These are phyloP conservation scores for Tripterygium wilfordii DNA, from an alignment of 177 flowering plant species.

Conservation along the genomic window DNA sequence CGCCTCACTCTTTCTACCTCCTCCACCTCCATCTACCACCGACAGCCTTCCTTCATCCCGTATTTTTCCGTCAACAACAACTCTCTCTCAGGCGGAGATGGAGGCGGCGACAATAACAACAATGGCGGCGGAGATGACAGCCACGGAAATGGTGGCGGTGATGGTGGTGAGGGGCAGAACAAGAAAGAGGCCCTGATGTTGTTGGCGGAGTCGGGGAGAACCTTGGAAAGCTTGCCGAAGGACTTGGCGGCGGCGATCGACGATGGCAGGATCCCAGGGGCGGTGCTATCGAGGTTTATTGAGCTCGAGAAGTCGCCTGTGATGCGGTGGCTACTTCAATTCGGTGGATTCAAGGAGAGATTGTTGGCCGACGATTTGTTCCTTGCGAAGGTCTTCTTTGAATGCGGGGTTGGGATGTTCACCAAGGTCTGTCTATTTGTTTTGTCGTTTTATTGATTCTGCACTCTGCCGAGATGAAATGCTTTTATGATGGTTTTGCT, in stretches of 20 bases:
- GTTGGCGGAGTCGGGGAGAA: slow-evolving; percentile 46
- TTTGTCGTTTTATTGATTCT: neutral
- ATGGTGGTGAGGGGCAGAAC: slow-evolving; percentile 29
- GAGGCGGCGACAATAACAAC: slow-evolving; percentile 16
- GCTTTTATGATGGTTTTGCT: too few relatives aligned
- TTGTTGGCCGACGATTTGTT: slow-evolving; percentile 71
- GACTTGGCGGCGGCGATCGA: slow-evolving; percentile 59
- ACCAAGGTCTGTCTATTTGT: slow-evolving; percentile 41
- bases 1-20: slow-evolving; percentile 12
- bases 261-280: slow-evolving; percentile 53
- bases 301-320: slow-evolving; percentile 49
- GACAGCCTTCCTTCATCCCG: neutral
- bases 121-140: slow-evolving; percentile 20
- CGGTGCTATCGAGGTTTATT: slow-evolving; percentile 41
- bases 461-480: too few relatives aligned
- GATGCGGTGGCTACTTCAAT: slow-evolving; percentile 56
- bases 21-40: neutral
- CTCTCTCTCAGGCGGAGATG: slow-evolving; percentile 4
- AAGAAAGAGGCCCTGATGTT: slow-evolving; percentile 41
- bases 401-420: slow-evolving; percentile 72
- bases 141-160: slow-evolving; percentile 9
- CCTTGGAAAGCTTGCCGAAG: slow-evolving; percentile 49
- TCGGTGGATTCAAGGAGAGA: slow-evolving; percentile 68
- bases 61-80: neutral
- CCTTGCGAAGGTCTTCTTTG: slow-evolving; percentile 55